These are phyloP conservation scores for Cruciata laevipes DNA, from an alignment of 257 asterid genomes.

Conservation along the genomic window DNA sequence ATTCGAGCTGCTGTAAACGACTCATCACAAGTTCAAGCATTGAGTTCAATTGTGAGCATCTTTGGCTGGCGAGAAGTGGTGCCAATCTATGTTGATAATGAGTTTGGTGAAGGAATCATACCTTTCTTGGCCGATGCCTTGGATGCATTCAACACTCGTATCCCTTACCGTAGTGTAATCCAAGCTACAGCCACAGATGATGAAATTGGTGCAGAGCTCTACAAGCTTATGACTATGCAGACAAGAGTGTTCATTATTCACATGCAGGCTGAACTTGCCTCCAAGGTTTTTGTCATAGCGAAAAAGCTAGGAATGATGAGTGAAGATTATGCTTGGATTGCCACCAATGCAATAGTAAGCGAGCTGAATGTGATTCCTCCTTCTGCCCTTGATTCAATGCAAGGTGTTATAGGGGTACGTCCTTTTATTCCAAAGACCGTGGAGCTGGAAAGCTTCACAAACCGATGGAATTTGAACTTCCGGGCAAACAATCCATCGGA, in stretches of 20 bases:
- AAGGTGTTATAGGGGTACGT: slow-evolving; percentile 47
- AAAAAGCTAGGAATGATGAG: slow-evolving; percentile 40
- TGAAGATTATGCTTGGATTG: slow-evolving; percentile 44
- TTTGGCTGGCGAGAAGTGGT: slow-evolving; percentile 50
- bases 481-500: slow-evolving; percentile 10
- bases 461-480: slow-evolving; percentile 27
- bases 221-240: slow-evolving; percentile 43
- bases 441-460: slow-evolving; percentile 23
- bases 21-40: slow-evolving; percentile 41
- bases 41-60: slow-evolving; percentile 33
- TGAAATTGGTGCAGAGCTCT: slow-evolving; percentile 32
- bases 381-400: slow-evolving; percentile 34
- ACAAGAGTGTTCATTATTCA: slow-evolving; percentile 50
- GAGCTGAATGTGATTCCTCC: slow-evolving; percentile 21
- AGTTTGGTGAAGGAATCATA: slow-evolving; percentile 46
- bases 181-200: slow-evolving; percentile 32
- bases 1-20: slow-evolving; percentile 36
- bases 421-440: slow-evolving; percentile 27
- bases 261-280: slow-evolving; percentile 25
- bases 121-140: slow-evolving; percentile 39
- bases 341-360: slow-evolving; percentile 35
- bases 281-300: slow-evolving; percentile 29
- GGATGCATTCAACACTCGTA: slow-evolving; percentile 20
- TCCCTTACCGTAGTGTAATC: slow-evolving; percentile 42
- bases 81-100: slow-evolving; percentile 38